Evolutionary conservation across 805 yeast species (phyloP), one percentile per base, ranked within the genome.

Genomic region (Zygoascus biomembranicola): DNA sequence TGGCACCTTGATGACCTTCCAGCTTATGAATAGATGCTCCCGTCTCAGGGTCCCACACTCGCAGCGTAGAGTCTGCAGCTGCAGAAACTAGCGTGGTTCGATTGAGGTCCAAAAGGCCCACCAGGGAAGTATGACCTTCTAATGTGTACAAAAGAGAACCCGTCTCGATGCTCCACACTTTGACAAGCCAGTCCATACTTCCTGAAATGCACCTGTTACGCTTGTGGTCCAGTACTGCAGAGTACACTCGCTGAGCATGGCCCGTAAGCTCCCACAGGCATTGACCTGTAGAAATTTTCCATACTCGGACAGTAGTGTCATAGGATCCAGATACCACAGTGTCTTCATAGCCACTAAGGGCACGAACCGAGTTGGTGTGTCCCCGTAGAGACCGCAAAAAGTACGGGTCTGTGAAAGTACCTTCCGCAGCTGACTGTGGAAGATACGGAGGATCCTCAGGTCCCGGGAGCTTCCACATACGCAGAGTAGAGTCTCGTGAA

Each of bases 11-110:
- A 67, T 90, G 92, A 32, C 96, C 95, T 52, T 72, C 78, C 47
- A 81, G 79, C 60, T 86, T 84, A 55, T 90, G 77, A 49, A 85
- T 80, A 63, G 80, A 80, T 50, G 74, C 73, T 43, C 87, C 80
- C 8, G 83, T 78, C 28, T 80, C 80, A 1, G 97, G 94, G 64
- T 94, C 86, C 99, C 99, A 94, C 1, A 92, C 84, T 50, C 97
- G 77, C 43, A 94, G 75, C 0, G 97, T 84, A 2, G 94, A 81
- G 68, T 94, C 99, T 0, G 98, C 98, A 1, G 97, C 98, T 0
- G 97, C 99, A 46, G 95, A 85, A 1, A 92, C 95, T 11, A 94
- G 73, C 48, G 81, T 82, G 37, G 84, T 81, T 26, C 85, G 82
- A 5, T 89, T 82, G 8, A 90, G 77, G 46, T 87, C 88, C 28